phyloP scores from a whole-genome alignment of 2,329 filamentous ascomycete species.

The Cryphonectria japonica region DNA sequence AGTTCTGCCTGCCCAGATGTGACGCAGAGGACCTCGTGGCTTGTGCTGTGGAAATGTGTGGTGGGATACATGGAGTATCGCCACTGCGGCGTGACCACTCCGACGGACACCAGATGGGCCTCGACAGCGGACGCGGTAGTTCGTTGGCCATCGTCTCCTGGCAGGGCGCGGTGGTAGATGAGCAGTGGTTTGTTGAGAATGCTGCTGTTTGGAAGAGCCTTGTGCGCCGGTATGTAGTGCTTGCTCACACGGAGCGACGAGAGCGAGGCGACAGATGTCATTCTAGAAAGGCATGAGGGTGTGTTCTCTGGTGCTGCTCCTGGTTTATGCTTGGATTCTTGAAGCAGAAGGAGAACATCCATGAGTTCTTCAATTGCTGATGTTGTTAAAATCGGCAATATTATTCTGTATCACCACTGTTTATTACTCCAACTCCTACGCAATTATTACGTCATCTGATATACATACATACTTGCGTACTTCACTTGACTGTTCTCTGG shows the following conservation, averaged over 20 bases:
- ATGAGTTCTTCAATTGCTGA: background rate
- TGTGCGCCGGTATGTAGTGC: conserved; percentile 62
- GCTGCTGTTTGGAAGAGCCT: conserved; percentile 65
- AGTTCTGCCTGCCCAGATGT: conserved; percentile 60
- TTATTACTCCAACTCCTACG: background rate
- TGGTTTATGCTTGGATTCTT: background rate
- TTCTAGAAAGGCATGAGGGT: background rate
- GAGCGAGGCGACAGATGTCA: conserved; percentile 39
- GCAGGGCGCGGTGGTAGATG: conserved; percentile 67
- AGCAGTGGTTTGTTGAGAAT: conserved; percentile 66
- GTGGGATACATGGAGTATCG: conserved; percentile 69
- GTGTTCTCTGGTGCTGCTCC: background rate
- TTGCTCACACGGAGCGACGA: conserved; percentile 58
- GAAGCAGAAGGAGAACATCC: too few relatives aligned
- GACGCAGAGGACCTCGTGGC: conserved; percentile 69
- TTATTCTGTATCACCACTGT: too few relatives aligned
- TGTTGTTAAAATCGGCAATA: too few relatives aligned
- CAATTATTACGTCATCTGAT: background rate
- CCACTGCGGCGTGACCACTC: conserved; percentile 67
- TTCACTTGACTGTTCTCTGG: background rate
- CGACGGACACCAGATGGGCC: conserved; percentile 54
- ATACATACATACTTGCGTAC: background rate
- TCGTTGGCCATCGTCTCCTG: conserved; percentile 30
- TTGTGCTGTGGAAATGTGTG: conserved; percentile 69
- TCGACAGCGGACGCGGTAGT: conserved; percentile 56